Evolutionary conservation across 108 stramenopile genomes (phyloP).

Genomic region (Pseudonitzschia delicatissima): DNA sequence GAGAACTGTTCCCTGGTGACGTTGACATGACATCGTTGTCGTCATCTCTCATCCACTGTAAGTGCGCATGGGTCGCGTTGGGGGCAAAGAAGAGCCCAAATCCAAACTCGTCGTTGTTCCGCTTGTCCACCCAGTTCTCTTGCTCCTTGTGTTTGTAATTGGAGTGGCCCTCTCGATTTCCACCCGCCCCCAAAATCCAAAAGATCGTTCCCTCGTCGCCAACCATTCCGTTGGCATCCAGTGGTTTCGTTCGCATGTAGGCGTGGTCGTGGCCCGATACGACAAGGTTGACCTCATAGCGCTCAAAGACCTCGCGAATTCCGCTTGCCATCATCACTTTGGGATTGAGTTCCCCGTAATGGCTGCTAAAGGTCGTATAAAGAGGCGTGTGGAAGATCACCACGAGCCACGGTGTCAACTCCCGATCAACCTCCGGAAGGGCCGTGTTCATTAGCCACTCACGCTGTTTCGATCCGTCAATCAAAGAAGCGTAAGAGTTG

Average conservation of each 20-base stretch:
- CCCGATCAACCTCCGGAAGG: constrained; percentile 52
- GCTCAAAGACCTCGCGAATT: constrained; percentile 74
- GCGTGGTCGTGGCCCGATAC: constrained; percentile 92
- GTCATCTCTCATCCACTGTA: constrained; percentile 64
- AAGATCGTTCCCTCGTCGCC: constrained; percentile 51
- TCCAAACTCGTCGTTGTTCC: constrained; percentile 79
- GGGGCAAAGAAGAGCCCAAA: constrained; percentile 69
- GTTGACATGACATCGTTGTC: background rate
- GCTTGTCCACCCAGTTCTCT: constrained; percentile 84
- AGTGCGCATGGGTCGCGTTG: constrained; percentile 73
- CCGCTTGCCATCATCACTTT: constrained; percentile 38
- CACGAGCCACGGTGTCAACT: constrained; percentile 78
- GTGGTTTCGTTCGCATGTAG: constrained; percentile 72
- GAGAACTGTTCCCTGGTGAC: background rate
- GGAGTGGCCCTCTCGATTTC: constrained; percentile 76
- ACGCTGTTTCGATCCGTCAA: constrained; percentile 53
- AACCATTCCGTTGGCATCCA: constrained; percentile 34
- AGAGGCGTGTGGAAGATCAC: constrained; percentile 79
- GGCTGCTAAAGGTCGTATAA: constrained; percentile 77
- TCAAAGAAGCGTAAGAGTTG: constrained; percentile 65
- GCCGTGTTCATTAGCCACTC: constrained; percentile 49
- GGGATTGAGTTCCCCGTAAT: constrained; percentile 56
- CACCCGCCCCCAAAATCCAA: constrained; percentile 91
- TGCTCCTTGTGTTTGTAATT: constrained; percentile 44
- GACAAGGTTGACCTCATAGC: constrained; percentile 82